Conservation (phyloP, 2,329 filamentous ascomycete genomes). For the Talaromyces sp. region DNA sequence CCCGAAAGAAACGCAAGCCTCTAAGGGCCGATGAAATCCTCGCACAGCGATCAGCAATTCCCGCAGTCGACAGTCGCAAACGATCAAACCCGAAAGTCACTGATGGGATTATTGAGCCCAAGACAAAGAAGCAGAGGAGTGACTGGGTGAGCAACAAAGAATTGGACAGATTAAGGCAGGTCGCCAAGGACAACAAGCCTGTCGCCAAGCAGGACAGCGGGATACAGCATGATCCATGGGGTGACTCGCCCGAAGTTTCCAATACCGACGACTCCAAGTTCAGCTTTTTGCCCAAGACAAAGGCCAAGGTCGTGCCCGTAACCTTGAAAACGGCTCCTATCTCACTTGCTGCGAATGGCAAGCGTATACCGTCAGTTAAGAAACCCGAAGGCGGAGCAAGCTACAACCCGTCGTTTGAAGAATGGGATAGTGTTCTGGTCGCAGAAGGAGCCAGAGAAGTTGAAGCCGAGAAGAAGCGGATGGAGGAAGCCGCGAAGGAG, state of each 20-base stretch:
- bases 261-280: constrained; percentile 49
- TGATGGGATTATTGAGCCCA: constrained; percentile 63
- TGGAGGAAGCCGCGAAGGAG: constrained; percentile 63
- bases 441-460: constrained; percentile 74
- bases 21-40: constrained; percentile 92
- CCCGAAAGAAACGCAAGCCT: constrained; percentile 65
- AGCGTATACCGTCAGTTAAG: constrained; percentile 69
- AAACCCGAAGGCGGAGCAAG: constrained; percentile 78
- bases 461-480: constrained; percentile 69
- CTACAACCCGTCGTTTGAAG: constrained; percentile 85
- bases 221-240: constrained; percentile 73
- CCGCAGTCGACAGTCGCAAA: constrained; percentile 74
- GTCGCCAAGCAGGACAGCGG: constrained; percentile 54
- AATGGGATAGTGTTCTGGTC: constrained; percentile 73
- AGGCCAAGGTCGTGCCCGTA: constrained; percentile 64
- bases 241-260: constrained; percentile 40
- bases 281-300: constrained; percentile 62
- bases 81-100: constrained; percentile 64
- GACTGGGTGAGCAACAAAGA: constrained; percentile 84
- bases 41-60: constrained; percentile 73
- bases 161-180: constrained; percentile 67
- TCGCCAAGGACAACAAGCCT: constrained; percentile 62
- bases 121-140: constrained; percentile 67
- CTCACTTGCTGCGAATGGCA: constrained; percentile 77
- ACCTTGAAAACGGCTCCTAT: constrained; percentile 74